These are phyloP conservation scores for Saccharomyces hybrid DNA, from an alignment of 1,139 yeast species.

Conservation along the genomic window DNA sequence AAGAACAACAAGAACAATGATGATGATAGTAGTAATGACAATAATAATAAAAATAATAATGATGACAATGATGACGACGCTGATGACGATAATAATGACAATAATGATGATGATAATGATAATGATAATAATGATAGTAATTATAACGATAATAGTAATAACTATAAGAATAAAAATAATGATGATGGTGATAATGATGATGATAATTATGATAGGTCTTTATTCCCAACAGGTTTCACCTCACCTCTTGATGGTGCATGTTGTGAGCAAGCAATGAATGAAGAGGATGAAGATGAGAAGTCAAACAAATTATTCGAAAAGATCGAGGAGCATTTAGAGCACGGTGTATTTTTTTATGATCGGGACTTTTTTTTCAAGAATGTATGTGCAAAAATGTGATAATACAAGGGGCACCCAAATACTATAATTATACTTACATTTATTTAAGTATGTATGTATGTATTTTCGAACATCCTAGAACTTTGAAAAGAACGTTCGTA, in stretches of 20 bases:
- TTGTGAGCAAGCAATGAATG: background rate
- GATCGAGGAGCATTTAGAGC: constrained; percentile 8
- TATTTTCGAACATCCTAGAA: background rate
- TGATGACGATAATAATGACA: background rate
- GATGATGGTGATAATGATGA: background rate
- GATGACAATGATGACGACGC: background rate
- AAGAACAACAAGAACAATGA: background rate
- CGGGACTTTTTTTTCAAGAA: constrained; percentile 9
- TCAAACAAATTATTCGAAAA: constrained; percentile 6
- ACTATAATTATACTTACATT: background rate
- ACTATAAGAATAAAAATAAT: background rate
- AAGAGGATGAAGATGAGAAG: constrained; percentile 3
- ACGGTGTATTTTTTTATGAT: constrained; percentile 11
- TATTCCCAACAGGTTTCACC: constrained; percentile 4
- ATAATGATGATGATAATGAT: background rate
- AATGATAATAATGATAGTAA: background rate
- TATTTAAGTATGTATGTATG: background rate
- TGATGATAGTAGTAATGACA: background rate
- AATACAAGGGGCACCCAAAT: background rate
- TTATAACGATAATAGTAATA: background rate
- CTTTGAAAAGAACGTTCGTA: background rate
- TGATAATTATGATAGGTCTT: constrained; percentile 1
- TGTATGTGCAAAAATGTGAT: background rate
- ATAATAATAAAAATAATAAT: background rate
- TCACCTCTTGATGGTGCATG: background rate